Conservation (phyloP, 352 stramenopile genomes). For the Globisporangium nunn region DNA sequence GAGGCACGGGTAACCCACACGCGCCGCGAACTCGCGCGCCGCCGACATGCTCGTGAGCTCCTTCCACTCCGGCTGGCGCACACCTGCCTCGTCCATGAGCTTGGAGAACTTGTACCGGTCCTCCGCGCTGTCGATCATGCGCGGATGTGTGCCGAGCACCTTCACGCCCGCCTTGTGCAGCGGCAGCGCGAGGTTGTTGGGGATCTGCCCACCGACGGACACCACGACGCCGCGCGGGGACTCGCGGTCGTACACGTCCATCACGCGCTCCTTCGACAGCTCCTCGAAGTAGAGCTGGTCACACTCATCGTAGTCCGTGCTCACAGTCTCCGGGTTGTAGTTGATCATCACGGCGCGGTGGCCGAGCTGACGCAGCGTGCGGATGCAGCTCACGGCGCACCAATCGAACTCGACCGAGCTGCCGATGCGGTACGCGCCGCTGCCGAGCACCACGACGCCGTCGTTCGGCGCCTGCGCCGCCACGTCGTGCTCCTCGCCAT, state of each 20-base stretch:
- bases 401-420: slow-evolving; percentile 97
- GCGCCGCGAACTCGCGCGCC: slow-evolving; percentile 89
- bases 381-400: slow-evolving; percentile 94
- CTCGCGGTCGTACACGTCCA: slow-evolving; percentile 93
- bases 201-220: slow-evolving; percentile 94
- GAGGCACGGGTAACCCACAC: slow-evolving; percentile 94
- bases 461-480: slow-evolving; percentile 54
- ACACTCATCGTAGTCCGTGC: slow-evolving; percentile 97
- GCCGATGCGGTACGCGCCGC: slow-evolving; percentile 94
- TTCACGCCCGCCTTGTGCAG: slow-evolving; percentile 83
- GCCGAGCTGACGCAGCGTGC: slow-evolving; percentile 87
- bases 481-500: slow-evolving; percentile 78
- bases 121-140: slow-evolving; percentile 95
- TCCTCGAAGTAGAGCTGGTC: slow-evolving; percentile 98
- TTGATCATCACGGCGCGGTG: slow-evolving; percentile 88
- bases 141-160: slow-evolving; percentile 73
- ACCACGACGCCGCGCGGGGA: slow-evolving; percentile 87
- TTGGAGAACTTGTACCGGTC: slow-evolving; percentile 93
- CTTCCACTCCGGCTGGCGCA: slow-evolving; percentile 71
- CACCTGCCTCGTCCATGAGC: slow-evolving; percentile 93
- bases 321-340: slow-evolving; percentile 97
- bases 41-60: slow-evolving; percentile 88
- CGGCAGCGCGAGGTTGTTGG: slow-evolving; percentile 93
- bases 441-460: slow-evolving; percentile 93
- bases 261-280: slow-evolving; percentile 89